phyloP scores from a whole-genome alignment of 371 early-diverging fungal species.

The Circinella minor region DNA sequence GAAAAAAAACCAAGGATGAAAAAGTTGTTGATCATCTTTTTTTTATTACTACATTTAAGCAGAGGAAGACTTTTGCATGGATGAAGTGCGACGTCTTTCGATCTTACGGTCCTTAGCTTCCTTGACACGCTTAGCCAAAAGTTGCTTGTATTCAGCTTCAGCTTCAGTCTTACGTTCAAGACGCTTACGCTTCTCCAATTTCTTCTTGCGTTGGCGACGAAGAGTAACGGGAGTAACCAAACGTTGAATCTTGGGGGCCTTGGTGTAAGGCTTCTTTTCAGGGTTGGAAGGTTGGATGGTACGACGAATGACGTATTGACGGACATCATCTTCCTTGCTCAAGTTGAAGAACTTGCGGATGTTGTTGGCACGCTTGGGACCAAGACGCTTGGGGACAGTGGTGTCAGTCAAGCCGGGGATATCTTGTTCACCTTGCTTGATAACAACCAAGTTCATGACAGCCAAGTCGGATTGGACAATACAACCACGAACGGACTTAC shows the following conservation, averaged over 20 bases:
- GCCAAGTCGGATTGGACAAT: constrained; percentile 97
- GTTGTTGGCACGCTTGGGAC: constrained; percentile 99
- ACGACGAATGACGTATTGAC: constrained; percentile 98
- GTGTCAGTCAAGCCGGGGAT: constrained; percentile 98
- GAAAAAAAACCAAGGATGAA: background rate
- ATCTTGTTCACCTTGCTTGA: constrained; percentile 96
- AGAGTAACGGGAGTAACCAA: constrained; percentile 95
- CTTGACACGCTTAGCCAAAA: constrained; percentile 92
- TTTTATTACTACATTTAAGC: constrained; percentile 32
- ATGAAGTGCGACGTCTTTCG: constrained; percentile 71
- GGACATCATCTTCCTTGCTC: constrained; percentile 97
- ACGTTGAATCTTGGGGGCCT: constrained; percentile 97
- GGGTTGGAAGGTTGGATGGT: constrained; percentile 89
- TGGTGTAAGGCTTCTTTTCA: constrained; percentile 92
- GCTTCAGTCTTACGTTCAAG: constrained; percentile 82
- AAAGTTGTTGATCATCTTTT: background rate
- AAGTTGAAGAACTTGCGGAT: constrained; percentile 98
- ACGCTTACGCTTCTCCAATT: constrained; percentile 86
- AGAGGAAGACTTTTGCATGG: constrained; percentile 64
- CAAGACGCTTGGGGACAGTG: constrained; percentile 92
- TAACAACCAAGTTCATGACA: constrained; percentile 93
- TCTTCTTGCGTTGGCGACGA: constrained; percentile 91
- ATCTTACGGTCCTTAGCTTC: constrained; percentile 82
- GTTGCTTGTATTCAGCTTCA: constrained; percentile 92
- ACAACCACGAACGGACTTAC: constrained; percentile 99